A percentile compares a stretch with the other conserved stretches of the same genome.
Conservation (phyloP, 1,284 basidiomycete species). For the Ustilago bromivora region DNA sequence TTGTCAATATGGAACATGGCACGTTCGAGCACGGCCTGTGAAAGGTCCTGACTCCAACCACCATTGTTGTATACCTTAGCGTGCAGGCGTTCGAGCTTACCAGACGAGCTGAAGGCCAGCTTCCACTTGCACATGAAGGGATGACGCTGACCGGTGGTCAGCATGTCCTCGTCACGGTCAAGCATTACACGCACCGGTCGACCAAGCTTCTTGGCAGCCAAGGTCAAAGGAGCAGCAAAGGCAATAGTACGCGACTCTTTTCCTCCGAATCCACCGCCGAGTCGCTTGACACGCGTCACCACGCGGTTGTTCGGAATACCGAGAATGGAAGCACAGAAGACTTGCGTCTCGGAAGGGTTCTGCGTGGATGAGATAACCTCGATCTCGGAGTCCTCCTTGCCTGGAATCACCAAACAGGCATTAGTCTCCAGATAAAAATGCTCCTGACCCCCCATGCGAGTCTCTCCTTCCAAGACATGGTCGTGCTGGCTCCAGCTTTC, state of each 20-base stretch:
- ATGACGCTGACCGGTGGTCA: slow-evolving; percentile 69
- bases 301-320: slow-evolving; percentile 69
- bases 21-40: slow-evolving; percentile 69
- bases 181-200: slow-evolving; percentile 69
- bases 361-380: slow-evolving; percentile 69
- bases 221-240: slow-evolving; percentile 55
- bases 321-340: slow-evolving; percentile 67
- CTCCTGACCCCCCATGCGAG: slow-evolving; percentile 68
- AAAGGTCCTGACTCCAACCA: slow-evolving; percentile 69
- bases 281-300: slow-evolving; percentile 64
- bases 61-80: slow-evolving; percentile 69
- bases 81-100: slow-evolving; percentile 67
- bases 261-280: slow-evolving; percentile 70
- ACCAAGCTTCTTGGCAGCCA: slow-evolving; percentile 67
- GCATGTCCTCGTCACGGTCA: slow-evolving; percentile 70
- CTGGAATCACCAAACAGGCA: slow-evolving; percentile 68
- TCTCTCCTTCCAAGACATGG: slow-evolving; percentile 64
- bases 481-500: slow-evolving; percentile 54
- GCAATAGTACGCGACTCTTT: slow-evolving; percentile 65
- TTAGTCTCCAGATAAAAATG: slow-evolving; percentile 69
- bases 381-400: slow-evolving; percentile 69
- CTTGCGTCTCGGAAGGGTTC: slow-evolving; percentile 69
- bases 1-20: slow-evolving; percentile 70
- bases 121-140: slow-evolving; percentile 69
- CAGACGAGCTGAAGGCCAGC: slow-evolving; percentile 67